Evolutionary conservation across 805 yeast genomes (phyloP).

Genomic region (Wickerhamiella bombiphila): DNA sequence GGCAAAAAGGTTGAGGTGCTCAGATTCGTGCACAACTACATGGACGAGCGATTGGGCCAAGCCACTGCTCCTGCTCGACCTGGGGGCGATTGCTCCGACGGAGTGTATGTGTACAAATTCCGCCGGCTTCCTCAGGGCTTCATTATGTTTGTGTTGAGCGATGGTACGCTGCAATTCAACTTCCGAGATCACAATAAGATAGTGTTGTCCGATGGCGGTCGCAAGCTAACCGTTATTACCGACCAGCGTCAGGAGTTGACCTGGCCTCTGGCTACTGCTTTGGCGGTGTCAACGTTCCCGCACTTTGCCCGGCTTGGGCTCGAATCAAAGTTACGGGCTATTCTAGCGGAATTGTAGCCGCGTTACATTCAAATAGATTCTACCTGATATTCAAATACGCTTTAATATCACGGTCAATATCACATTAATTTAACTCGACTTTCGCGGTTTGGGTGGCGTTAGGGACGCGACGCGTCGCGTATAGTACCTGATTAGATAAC

Average conservation of each 20-base stretch:
- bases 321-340: conserved; percentile 6
- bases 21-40: conserved; percentile 77
- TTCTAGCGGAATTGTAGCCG: no score
- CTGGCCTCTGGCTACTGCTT: conserved; percentile 12
- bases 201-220: conserved; percentile 62
- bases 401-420: no score
- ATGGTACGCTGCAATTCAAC: conserved; percentile 86
- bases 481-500: no score
- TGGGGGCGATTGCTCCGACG: conserved; percentile 23
- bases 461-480: no score
- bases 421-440: no score
- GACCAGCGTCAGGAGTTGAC: conserved; percentile 15
- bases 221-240: conserved; percentile 60
- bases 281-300: conserved; percentile 6
- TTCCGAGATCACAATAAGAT: conserved; percentile 90
- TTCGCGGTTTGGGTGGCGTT: no score
- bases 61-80: conserved; percentile 35
- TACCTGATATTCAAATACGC: no score
- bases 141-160: conserved; percentile 86
- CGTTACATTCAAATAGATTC: no score
- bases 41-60: conserved; percentile 79
- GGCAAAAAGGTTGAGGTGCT: conserved; percentile 61
- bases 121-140: conserved; percentile 63
- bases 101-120: conserved; percentile 62
- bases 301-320: conserved; percentile 11